phyloP scores from a whole-genome alignment of 352 stramenopile genomes.

The Phytopythium aichiense region DNA sequence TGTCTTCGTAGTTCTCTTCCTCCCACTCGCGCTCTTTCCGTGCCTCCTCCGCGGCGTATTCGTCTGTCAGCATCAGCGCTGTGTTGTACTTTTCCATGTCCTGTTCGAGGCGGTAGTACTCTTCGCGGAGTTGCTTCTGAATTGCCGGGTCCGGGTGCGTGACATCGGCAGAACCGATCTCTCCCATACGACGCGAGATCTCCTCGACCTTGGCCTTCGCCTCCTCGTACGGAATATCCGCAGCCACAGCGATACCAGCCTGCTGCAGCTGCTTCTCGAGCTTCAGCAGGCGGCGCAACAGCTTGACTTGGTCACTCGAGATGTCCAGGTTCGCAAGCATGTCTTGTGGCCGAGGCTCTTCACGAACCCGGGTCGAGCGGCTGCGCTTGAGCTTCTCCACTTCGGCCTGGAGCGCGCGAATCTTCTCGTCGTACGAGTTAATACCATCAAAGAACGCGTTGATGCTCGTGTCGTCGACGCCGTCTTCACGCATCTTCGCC shows the following conservation, averaged over 20 bases:
- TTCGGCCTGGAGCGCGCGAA: constrained; percentile 72
- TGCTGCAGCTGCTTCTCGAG: constrained; percentile 82
- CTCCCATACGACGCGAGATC: constrained; percentile 88
- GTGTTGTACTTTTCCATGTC: constrained; percentile 95
- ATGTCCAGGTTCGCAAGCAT: constrained; percentile 73
- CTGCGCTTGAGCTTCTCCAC: constrained; percentile 77
- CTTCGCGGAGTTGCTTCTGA: constrained; percentile 86
- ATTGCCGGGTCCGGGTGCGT: constrained; percentile 74
- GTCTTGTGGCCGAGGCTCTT: constrained; percentile 55
- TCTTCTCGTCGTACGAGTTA: constrained; percentile 82
- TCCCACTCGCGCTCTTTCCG: constrained; percentile 91
- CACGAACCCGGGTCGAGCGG: constrained; percentile 37
- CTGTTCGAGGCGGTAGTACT: constrained; percentile 91
- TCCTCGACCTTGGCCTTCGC: constrained; percentile 88
- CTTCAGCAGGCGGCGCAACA: constrained; percentile 78
- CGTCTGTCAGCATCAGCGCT: constrained; percentile 90
- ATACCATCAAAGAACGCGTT: constrained; percentile 81
- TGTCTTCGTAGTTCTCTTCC: constrained; percentile 84
- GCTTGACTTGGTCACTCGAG: constrained; percentile 66
- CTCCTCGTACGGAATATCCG: constrained; percentile 93
- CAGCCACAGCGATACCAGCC: constrained; percentile 85
- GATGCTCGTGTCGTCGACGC: constrained; percentile 69
- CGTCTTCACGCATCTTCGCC: constrained; percentile 72
- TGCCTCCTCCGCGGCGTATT: constrained; percentile 90
- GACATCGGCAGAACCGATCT: constrained; percentile 91